Conservation (phyloP, 495 filamentous ascomycete genomes). For the Penicillium angulare region DNA sequence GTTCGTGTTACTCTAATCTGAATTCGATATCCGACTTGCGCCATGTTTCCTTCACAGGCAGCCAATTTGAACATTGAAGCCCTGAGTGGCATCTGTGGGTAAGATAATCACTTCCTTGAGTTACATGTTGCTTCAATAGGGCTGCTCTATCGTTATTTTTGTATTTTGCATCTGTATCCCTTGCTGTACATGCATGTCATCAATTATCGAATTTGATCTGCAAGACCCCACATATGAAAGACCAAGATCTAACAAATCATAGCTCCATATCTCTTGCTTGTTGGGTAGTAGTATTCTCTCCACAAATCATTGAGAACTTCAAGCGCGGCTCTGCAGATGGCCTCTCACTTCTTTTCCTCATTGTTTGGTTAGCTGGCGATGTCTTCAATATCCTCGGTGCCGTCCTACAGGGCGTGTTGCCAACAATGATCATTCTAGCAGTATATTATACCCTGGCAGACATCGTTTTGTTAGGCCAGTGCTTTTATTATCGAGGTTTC, state of each 20-base stretch:
- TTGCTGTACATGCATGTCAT: conserved; percentile 11
- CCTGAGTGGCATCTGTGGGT: conserved; percentile 87
- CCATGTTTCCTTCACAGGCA: conserved; percentile 69
- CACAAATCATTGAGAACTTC: conserved; percentile 96
- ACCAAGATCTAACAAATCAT: not conserved
- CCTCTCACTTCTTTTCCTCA: conserved; percentile 83
- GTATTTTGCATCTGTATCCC: not conserved
- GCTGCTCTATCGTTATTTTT: not conserved
- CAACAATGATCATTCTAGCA: conserved; percentile 94
- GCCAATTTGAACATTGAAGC: conserved; percentile 78
- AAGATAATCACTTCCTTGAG: conserved; percentile 19
- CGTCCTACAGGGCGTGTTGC: conserved; percentile 87
- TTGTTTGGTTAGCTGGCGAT: conserved; percentile 90
- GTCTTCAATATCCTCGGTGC: conserved; percentile 95
- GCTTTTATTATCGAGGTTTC: conserved; percentile 91
- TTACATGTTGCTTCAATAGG: not conserved
- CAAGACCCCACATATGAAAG: not conserved
- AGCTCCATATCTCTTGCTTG: conserved; percentile 95
- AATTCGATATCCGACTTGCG: not conserved
- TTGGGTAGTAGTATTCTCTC: conserved; percentile 97
- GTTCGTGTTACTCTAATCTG: not conserved
- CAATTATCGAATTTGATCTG: not conserved
- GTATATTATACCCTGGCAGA: conserved; percentile 96
- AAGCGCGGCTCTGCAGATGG: conserved; percentile 82
- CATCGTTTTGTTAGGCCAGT: conserved; percentile 81